Base-by-base conservation (phyloP, 805 yeast species). In the Candida bentonensis region DNA sequence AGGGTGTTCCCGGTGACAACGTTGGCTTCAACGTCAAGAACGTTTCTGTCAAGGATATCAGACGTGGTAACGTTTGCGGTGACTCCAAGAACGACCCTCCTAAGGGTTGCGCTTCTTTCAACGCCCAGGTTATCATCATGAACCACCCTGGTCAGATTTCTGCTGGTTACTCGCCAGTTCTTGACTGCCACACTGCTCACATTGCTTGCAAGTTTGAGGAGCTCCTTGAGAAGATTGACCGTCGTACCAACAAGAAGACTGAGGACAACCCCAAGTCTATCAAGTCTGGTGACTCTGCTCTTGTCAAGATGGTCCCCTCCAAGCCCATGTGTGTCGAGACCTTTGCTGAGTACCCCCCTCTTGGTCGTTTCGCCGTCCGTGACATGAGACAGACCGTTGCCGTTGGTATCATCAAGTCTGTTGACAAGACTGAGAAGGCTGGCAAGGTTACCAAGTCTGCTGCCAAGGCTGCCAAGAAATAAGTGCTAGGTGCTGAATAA, bases 351-450 rank as follows among this genome's bases (percentile, higher is more conserved):
- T 87, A 89, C 80, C 95, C 89, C 68, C 95, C 94, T 73, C 72
- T 89, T 70, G 92, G 95, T 73, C 87, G 97, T 81, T 76, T 89
- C 73, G 89, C 89, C 69, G 96, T 87, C 79, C 88, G 96, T 83
- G 96, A 87, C 76, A 87, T 87, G 96, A 84, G 96, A 83, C 96
- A 87, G 76, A 88, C 96, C 63, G 96, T 88, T 64, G 96, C 96
- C 69, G 96, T 88, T 68, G 96, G 96, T 84, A 95, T 88, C 67
- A 83, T 89, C 83, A 89, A 89, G 81, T 71, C 86, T 55, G 95
- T 86, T 62, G 94, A 76, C 65, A 86, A 86, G 82, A 65, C 83
- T 58, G 81, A 78, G 72, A 73, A 70, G 65, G 84, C 86, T 64
- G 88, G 86, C 73, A 84, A 85, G 87, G 92, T 84, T 63, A 84